Evolutionary conservation across 495 filamentous ascomycete genomes (phyloP).

Genomic region (Penicillium samsonianum): DNA sequence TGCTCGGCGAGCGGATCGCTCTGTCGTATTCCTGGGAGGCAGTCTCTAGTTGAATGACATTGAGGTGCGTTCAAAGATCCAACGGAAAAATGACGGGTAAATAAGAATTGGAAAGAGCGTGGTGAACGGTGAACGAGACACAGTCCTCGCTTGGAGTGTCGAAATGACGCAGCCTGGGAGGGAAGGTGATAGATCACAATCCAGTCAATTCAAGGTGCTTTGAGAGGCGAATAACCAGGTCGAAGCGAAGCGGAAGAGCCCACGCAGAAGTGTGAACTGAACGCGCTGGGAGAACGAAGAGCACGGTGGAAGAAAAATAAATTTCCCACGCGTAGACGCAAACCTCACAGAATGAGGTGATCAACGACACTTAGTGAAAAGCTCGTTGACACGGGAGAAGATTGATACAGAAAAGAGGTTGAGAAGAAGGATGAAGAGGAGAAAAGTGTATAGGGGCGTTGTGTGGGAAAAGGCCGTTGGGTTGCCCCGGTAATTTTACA

Average conservation of each 20-base stretch:
- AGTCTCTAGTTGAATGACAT: conserved; percentile 51
- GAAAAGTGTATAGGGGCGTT: conserved; percentile 24
- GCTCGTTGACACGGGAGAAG: conserved; percentile 44
- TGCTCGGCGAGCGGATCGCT: conserved; percentile 49
- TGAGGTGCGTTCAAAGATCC: conserved; percentile 34
- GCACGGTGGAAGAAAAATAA: conserved; percentile 19
- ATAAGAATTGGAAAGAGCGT: conserved; percentile 33
- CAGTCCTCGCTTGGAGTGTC: conserved; percentile 10
- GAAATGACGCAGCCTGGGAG: conserved; percentile 5
- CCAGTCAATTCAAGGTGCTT: conserved; percentile 11
- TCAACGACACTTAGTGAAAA: conserved; percentile 58
- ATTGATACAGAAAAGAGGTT: conserved; percentile 20
- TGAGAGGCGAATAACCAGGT: conserved; percentile 14
- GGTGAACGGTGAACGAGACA: conserved; percentile 1
- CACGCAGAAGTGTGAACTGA: conserved; percentile 12
- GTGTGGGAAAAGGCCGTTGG: conserved; percentile 22
- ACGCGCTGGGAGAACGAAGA: conserved; percentile 15
- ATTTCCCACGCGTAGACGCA: conserved; percentile 36
- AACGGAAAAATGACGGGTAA: conserved; percentile 20
- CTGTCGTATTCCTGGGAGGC: conserved; percentile 32
- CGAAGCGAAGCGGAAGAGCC: conserved; percentile 13
- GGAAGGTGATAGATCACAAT: conserved; percentile 4
- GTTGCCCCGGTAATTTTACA: conserved; percentile 14
- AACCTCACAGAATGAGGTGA: conserved; percentile 31
- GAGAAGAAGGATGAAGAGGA: conserved; percentile 21